Base-by-base conservation (phyloP, 768 basidiomycete species). In the Steccherinum ochraceum region DNA sequence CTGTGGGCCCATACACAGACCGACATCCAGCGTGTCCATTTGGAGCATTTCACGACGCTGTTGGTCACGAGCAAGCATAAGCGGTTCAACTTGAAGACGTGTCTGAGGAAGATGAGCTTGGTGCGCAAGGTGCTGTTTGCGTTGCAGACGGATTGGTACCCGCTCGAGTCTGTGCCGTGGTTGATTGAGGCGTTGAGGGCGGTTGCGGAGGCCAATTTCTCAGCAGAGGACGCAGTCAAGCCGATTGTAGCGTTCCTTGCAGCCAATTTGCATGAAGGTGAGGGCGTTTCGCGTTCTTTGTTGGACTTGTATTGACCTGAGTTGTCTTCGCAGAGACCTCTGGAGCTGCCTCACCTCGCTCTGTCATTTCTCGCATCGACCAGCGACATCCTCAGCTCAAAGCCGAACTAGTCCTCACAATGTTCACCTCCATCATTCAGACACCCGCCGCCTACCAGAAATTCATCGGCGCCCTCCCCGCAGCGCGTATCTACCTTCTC, bases 221-320 rank as follows among this genome's bases (percentile, higher is more conserved):
- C 80, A 2, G 76, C 80, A 39, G 86, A 87, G 23, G 84, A 86
- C 45, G 73, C 77, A 0, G 86, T 95, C 59, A 95, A 93, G 61
- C 93, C 94, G 0, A 67, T 93, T 1, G 80, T 92, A 3, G 86
- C 91, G 0, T 95, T 89, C 63, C 69, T 95, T 5, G 88, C 90
- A 1, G 88, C 91, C 0, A 86, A 87, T 61, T 65, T 93, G 12
- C 79, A 86, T 53, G 77, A 78, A 62, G 74, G 89, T 88, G 49
- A 50, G 78, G n/a, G n/a, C 35, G 11, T 58, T 4, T 24, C 16
- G 30, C 19, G 44, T 35, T 4, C 3, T 11, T 52, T 43, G 24
- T 25, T 11, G 12, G 11, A 2, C 24, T 35, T 25, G 47, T 45
- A 42, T 40, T 30, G 46, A 11, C 23, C 24, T 39, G 35, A 57